These are phyloP conservation scores for Pichia phayaonensis DNA, from an alignment of 805 yeast genomes.

Conservation along the genomic window DNA sequence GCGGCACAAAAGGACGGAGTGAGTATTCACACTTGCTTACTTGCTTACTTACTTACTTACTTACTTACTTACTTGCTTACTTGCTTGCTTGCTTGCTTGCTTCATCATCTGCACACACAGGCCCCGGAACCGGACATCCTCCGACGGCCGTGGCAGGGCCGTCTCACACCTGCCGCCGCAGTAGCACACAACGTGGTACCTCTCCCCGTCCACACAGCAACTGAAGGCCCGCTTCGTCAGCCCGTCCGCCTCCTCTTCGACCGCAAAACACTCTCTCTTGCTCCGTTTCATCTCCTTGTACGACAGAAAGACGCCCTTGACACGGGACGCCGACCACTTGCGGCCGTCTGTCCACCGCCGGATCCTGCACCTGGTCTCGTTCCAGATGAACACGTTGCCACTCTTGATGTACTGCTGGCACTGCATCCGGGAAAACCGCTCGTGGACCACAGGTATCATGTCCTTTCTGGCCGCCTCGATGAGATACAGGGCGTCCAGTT, in stretches of 20 bases:
- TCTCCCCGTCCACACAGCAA: constrained; percentile 42
- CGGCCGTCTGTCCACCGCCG: constrained; percentile 75
- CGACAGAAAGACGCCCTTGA: constrained; percentile 52
- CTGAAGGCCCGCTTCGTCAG: constrained; percentile 55
- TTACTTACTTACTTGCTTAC: too few species aligned
- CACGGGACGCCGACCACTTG: constrained; percentile 67
- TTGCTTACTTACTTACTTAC: too few species aligned
- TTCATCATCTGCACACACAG: too few species aligned
- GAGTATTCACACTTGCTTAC: too few species aligned
- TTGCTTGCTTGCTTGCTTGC: too few species aligned
- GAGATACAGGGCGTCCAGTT: constrained; percentile 55
- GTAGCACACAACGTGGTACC: constrained; percentile 57
- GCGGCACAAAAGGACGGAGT: background rate
- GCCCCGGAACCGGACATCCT: constrained; percentile 33
- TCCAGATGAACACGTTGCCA: constrained; percentile 66
- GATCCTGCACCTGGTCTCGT: constrained; percentile 63
- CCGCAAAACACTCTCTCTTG: constrained; percentile 23
- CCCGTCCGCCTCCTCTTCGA: constrained; percentile 42
- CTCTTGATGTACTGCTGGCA: constrained; percentile 40
- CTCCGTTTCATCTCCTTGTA: constrained; percentile 51
- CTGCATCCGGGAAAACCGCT: constrained; percentile 52
- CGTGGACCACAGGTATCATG: constrained; percentile 47
- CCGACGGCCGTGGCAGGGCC: constrained; percentile 34
- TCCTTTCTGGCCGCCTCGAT: constrained; percentile 58
- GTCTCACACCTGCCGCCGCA: constrained; percentile 13